Evolutionary conservation across 176 grass and related monocot genomes (phyloP).

Genomic region (Microstegium vimineum): DNA sequence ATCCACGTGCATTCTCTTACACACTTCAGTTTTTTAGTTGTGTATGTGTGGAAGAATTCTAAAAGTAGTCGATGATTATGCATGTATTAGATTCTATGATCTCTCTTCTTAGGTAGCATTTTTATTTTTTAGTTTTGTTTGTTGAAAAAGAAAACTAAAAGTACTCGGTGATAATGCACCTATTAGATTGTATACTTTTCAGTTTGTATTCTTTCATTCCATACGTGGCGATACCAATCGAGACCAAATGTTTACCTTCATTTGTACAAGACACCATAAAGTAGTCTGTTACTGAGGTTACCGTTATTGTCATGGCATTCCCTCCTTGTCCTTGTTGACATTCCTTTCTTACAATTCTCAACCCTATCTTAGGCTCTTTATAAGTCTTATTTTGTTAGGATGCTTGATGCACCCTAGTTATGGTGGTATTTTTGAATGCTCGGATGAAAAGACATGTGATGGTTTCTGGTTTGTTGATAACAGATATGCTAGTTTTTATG

Average conservation of each 20-base stretch:
- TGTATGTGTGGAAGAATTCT: not conserved
- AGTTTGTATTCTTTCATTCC: not conserved
- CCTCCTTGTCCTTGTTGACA: not conserved
- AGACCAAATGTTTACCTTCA: not conserved
- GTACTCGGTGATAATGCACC: not conserved
- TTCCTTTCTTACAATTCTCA: not conserved
- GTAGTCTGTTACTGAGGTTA: not conserved
- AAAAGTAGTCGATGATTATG: not conserved
- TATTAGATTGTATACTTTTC: not conserved
- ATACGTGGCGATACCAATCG: not conserved
- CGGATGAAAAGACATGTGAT: not conserved
- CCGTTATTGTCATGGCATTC: not conserved
- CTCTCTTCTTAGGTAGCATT: not conserved
- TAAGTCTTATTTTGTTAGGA: not conserved
- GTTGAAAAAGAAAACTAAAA: not conserved
- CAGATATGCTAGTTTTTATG: not conserved
- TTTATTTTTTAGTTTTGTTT: not conserved
- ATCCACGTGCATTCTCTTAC: not conserved
- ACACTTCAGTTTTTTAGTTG: not conserved
- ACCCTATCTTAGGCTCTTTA: not conserved
- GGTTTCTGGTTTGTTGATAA: not conserved
- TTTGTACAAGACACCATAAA: not conserved
- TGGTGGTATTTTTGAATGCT: not conserved
- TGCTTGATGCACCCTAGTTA: not conserved
- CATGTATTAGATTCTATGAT: not conserved